phyloP scores from a whole-genome alignment of 371 early-diverging fungal species.

The Zancudomyces culisetae region DNA sequence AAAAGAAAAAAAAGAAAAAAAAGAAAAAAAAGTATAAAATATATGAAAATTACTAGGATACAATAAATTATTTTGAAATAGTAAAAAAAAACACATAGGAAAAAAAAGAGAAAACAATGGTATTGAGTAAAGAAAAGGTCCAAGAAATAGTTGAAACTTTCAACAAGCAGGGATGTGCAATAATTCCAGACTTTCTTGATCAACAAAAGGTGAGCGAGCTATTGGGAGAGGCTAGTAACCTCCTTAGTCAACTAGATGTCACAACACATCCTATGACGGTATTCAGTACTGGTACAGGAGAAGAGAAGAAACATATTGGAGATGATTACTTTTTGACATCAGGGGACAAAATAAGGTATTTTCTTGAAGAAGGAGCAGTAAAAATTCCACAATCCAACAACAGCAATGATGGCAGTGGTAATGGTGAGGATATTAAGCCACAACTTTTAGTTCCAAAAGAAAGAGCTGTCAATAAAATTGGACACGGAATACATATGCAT shows the following conservation, averaged over 20 bases:
- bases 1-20: background rate
- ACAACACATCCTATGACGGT: conserved; percentile 56
- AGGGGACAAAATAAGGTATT: conserved; percentile 69
- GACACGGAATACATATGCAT: conserved; percentile 45
- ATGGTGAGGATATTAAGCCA: background rate
- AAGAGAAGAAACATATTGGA: conserved; percentile 37
- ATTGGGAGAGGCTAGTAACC: conserved; percentile 30
- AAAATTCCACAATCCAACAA: no score
- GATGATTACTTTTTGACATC: conserved; percentile 74
- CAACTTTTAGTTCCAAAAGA: background rate
- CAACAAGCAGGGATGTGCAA: conserved; percentile 34
- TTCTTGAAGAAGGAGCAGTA: conserved; percentile 73
- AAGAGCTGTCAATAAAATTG: background rate
- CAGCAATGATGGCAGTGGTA: conserved; percentile 38
- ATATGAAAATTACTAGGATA: no score
- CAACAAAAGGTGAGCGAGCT: conserved; percentile 28
- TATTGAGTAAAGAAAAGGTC: no score
- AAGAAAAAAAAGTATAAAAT: no score
- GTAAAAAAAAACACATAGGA: no score
- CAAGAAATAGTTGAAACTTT: no score
- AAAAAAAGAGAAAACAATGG: no score
- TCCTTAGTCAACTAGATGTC: conserved; percentile 45
- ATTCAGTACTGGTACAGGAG: conserved; percentile 43
- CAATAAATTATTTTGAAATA: no score
- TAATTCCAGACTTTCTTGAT: conserved; percentile 47